Base-by-base conservation (phyloP, 768 basidiomycete genomes). In the Kwoniella sp. region DNA sequence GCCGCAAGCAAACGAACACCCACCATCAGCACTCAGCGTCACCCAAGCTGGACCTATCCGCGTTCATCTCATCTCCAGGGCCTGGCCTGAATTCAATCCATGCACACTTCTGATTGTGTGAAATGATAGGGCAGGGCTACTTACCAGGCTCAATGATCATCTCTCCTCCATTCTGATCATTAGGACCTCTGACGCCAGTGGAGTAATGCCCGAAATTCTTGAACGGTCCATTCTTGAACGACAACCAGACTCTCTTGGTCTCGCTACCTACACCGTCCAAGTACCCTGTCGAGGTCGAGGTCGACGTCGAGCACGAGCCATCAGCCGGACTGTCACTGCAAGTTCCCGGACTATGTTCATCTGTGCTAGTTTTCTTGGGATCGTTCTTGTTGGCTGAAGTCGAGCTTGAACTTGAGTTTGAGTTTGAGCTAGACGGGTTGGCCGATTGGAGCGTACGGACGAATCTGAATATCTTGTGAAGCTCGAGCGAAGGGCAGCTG, bases 191-290 rank as follows among this genome's bases (percentile, higher is more conserved):
- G 12, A 70, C 60, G 48, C 37, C 30, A 1, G 37, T 55, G 20
- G 60, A 38, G 17, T 53, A 55, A 59, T 72, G 68, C 8, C 55
- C 64, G 2, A 69, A 28, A 62, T 69, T 55, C 29, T 69, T 61
- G 50, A 48, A 29, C 67, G 96, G 93, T 92, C 81, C 96, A 92
- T 78, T 92, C 92, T n/a, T 92, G 92, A 29, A 92, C 93, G 78
- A 92, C 91, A 51, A 91, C 93, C 17, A 96, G 92, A 84, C 93
- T 92, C 93, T 77, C 63, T 86, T 84, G 1, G 47, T 2, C 20
- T n/a, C 22, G 17, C 62, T 38, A 4, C 73, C 70, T 9, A 45
- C 41, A 3, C 41, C 41, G 15, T 45, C 41, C 41, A 45, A 20
- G 41, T 45, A 45, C 20, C 41, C 41, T 7, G 17, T 17, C 15